Conservation (phyloP, 306 rosid species). For the Heteromeles arbutifolia region DNA sequence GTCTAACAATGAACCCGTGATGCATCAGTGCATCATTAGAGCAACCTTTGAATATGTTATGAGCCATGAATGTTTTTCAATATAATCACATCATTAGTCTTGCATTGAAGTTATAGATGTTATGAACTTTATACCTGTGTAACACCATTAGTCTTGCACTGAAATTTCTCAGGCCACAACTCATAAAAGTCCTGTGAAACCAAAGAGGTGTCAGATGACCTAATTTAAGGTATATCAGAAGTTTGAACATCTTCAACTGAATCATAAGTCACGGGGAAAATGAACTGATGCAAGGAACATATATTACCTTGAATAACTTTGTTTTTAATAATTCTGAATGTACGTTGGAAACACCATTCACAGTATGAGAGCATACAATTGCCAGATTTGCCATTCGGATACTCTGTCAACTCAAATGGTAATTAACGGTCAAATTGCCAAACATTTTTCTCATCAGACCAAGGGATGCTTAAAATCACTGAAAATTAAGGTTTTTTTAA, state of each 20-base stretch:
- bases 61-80: too few species aligned
- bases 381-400: conserved; percentile 63
- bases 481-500: not conserved
- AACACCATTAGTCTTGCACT: conserved; percentile 68
- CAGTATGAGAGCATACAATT: conserved; percentile 53
- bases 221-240: not conserved
- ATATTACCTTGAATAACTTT: conserved; percentile 54
- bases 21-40: not conserved
- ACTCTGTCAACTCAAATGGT: conserved; percentile 43
- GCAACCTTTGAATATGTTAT: not conserved
- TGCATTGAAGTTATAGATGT: conserved; percentile 8
- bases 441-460: not conserved
- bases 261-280: not conserved
- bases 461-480: not conserved
- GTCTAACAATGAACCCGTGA: not conserved
- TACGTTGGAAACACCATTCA: conserved; percentile 64
- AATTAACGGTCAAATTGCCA: not conserved
- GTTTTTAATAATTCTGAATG: conserved; percentile 49
- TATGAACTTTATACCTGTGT: conserved; percentile 46
- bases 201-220: conserved; percentile 14
- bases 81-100: conserved; percentile 52
- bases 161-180: conserved; percentile 74
- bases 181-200: conserved; percentile 64
- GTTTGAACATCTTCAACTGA: not conserved
- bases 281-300: not conserved